A percentile compares a stretch with the other conserved stretches of the same genome.
Conservation (phyloP, 2,329 filamentous ascomycete species). For the Lasiodiplodia citricola region DNA sequence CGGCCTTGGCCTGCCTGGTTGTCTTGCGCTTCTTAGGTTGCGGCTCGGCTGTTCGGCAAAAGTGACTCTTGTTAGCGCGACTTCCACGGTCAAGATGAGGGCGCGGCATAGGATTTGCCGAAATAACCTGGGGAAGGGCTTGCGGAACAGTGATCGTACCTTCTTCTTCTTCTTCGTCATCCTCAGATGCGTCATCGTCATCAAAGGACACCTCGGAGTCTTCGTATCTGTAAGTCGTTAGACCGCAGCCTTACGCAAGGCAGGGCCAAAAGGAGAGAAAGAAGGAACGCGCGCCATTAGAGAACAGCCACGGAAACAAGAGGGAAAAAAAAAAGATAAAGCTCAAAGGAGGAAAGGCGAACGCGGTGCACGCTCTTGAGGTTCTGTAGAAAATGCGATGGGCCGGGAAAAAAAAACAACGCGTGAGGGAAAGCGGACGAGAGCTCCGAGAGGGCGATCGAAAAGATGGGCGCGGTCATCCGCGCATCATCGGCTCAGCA, state of each 20-base stretch:
- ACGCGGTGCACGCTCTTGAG: background rate
- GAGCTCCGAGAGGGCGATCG: slow-evolving; percentile 9
- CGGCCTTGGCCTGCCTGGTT: slow-evolving; percentile 31
- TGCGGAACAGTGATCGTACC: background rate
- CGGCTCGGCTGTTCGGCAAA: slow-evolving; percentile 29
- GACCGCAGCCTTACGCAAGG: slow-evolving; percentile 14
- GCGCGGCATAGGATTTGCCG: background rate
- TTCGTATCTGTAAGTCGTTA: slow-evolving; percentile 26
- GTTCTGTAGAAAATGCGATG: background rate
- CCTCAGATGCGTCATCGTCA: slow-evolving; percentile 27
- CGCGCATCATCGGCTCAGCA: slow-evolving; percentile 13
- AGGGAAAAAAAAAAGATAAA: background rate
- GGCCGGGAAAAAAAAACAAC: background rate
- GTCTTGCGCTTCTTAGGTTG: slow-evolving; percentile 39
- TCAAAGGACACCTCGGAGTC: slow-evolving; percentile 27
- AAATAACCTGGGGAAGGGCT: background rate
- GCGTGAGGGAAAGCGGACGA: background rate
- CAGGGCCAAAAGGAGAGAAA: background rate
- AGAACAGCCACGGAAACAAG: background rate
- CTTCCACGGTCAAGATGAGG: background rate
- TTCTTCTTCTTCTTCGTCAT: slow-evolving; percentile 22
- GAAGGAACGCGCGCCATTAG: background rate
- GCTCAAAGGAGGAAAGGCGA: background rate
- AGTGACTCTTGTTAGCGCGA: background rate
- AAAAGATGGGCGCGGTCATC: slow-evolving; percentile 6